Conservation (phyloP, 495 filamentous ascomycete species). For the Penicillium cataractarum region DNA sequence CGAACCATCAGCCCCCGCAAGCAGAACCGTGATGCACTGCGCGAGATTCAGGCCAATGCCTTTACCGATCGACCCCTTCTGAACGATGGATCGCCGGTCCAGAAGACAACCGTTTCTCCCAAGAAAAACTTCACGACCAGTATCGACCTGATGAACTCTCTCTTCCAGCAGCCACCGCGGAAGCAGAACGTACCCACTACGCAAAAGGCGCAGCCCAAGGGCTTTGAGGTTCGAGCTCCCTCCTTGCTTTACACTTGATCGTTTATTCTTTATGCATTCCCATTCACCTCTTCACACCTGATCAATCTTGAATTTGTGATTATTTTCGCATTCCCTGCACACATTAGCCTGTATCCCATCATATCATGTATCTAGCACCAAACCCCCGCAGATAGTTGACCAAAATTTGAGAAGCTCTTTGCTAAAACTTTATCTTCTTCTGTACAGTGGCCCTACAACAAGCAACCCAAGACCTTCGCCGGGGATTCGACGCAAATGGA, state of each 20-base stretch:
- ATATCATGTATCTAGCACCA: slow-evolving; percentile 32
- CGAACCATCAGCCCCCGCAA: slow-evolving; percentile 90
- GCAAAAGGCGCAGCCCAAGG: slow-evolving; percentile 55
- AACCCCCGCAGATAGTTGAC: slow-evolving; percentile 30
- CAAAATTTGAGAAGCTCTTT: slow-evolving; percentile 28
- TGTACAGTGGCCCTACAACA: slow-evolving; percentile 84
- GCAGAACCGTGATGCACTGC: slow-evolving; percentile 71
- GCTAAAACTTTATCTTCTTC: slow-evolving; percentile 48
- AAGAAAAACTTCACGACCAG: slow-evolving; percentile 70
- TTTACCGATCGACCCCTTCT: slow-evolving; percentile 45
- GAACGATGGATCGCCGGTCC: slow-evolving; percentile 40
- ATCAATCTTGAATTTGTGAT: neutral
- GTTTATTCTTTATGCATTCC: slow-evolving; percentile 6
- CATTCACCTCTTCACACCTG: neutral
- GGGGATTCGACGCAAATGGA: slow-evolving; percentile 61
- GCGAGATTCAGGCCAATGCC: slow-evolving; percentile 60
- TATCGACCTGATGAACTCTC: slow-evolving; percentile 90
- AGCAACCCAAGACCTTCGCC: slow-evolving; percentile 66
- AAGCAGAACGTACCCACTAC: slow-evolving; percentile 42
- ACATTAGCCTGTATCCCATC: slow-evolving; percentile 14
- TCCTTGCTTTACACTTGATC: slow-evolving; percentile 36
- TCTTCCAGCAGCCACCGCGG: slow-evolving; percentile 65
- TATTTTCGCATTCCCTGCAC: neutral
- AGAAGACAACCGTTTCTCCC: slow-evolving; percentile 35
- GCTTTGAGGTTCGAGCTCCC: slow-evolving; percentile 73